Percentiles rank a stretch among this genome's conserved stretches.
Evolutionary conservation across 768 basidiomycete species (phyloP).

Genomic region (Agrocybe praecox): DNA sequence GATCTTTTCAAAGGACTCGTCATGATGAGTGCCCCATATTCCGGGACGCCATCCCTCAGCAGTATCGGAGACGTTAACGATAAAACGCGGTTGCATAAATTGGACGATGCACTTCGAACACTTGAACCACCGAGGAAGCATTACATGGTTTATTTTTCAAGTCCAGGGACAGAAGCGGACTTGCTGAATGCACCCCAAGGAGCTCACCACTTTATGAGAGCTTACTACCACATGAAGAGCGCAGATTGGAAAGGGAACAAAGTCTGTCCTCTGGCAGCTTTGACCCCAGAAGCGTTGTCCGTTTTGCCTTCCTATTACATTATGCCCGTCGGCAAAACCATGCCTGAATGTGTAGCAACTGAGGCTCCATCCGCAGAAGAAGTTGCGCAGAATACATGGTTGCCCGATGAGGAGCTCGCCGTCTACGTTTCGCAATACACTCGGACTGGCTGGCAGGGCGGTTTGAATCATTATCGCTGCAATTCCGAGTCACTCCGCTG

Average conservation of each 20-base stretch:
- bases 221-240: conserved; percentile 62
- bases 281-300: conserved; percentile 36
- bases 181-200: conserved; percentile 45
- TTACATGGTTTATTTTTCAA: conserved; percentile 53
- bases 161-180: conserved; percentile 47
- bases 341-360: conserved; percentile 48
- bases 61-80: conserved; percentile 6
- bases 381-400: conserved; percentile 39
- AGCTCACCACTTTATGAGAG: conserved; percentile 49
- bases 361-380: conserved; percentile 33
- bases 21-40: conserved; percentile 62
- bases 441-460: conserved; percentile 65
- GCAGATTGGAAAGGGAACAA: conserved; percentile 50
- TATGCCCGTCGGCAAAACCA: conserved; percentile 55
- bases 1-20: conserved; percentile 59
- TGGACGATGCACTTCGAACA: conserved; percentile 31
- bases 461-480: conserved; percentile 57
- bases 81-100: conserved; percentile 12
- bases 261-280: conserved; percentile 31
- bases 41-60: conserved; percentile 41
- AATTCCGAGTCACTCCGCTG: conserved; percentile 32
- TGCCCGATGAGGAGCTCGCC: conserved; percentile 47
- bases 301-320: conserved; percentile 61
- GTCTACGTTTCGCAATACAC: conserved; percentile 52
- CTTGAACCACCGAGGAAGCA: conserved; percentile 59